Conservation (phyloP, 495 filamentous ascomycete genomes). For the Tuber aestivum region DNA sequence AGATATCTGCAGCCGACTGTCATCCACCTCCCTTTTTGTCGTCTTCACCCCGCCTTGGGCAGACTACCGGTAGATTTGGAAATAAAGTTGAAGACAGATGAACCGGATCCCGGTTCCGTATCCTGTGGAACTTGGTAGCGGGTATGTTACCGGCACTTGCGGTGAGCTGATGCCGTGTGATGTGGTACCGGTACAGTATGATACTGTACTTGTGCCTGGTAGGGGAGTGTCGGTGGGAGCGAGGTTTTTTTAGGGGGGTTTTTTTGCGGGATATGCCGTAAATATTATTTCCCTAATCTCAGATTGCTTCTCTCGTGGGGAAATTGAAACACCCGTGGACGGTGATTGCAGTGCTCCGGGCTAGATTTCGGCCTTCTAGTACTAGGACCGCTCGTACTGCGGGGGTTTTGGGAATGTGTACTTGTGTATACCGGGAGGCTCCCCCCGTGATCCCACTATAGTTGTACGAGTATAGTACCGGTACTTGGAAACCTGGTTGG, state of each 20-base stretch:
- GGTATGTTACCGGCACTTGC: not conserved
- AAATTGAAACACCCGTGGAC: not conserved
- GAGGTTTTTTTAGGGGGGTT: not conserved
- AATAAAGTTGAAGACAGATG: not conserved
- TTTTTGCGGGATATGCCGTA: not conserved
- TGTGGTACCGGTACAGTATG: not conserved
- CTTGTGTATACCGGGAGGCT: too few relatives aligned
- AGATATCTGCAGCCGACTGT: too few relatives aligned
- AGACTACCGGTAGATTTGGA: not conserved
- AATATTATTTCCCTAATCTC: not conserved
- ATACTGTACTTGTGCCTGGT: too few relatives aligned
- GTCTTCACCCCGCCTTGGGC: too few relatives aligned
- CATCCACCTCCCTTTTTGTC: too few relatives aligned
- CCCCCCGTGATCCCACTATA: too few relatives aligned
- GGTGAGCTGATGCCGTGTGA: not conserved
- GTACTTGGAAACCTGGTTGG: not conserved
- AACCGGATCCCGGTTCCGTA: not conserved
- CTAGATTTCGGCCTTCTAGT: not conserved
- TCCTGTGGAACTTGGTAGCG: not conserved
- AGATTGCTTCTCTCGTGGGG: not conserved
- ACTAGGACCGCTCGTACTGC: not conserved
- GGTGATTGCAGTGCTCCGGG: not conserved
- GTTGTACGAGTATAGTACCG: too few relatives aligned
- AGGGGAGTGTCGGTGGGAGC: not conserved
- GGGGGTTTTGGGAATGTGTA: too few relatives aligned